Base-by-base conservation (phyloP, 2,329 filamentous ascomycete species). In the Fusarium guadeloupense region DNA sequence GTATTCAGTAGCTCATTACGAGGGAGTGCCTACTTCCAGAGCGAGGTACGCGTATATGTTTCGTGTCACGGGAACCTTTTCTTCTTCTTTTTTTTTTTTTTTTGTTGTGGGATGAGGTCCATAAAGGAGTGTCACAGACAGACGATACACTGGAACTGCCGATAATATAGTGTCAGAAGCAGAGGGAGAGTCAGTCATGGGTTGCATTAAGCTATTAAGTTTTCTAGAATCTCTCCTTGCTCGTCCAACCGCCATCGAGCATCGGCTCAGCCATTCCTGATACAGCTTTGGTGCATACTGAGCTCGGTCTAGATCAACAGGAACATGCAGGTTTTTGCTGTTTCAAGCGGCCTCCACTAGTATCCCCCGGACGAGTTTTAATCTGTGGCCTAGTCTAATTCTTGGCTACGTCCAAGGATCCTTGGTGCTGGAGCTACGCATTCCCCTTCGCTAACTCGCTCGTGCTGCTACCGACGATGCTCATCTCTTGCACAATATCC, bases 201-300 rank as follows among this genome's bases (percentile, higher is more conserved):
- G 44, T 56, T n/a, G 14, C 42, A 49, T 57, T 49, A 55, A 55
- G 42, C 42, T 55, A 45, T n/a, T 10, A n/a, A n/a, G n/a, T 28
- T 13, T 57, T 57, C 51, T 57, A 56, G 49, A 52, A 52, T 23
- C 30, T 20, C 8, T 48, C 19, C 31, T 30, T 23, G 34, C 17
- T 21, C 3, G 10, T 10, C 20, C 45, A 30, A 45, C 39, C 45
- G n/a, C 26, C 45, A 9, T 5, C 25, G 9, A 9, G 3, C 25
- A 26, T 10, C 9, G 25, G 13, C 25, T 31, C 33, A 51, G 10
- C 28, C 28, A 35, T 12, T 19, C 33, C 16, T 19, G 33, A 20
- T n/a, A 35, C 5, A 19, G 13, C 20, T 2, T 17, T 52, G 49
- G 42, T 33, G 33, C 26, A 21, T 19, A 31, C 42, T 16, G 30